Base-by-base conservation (phyloP, 139 green algal genomes). In the Pleodorina starrii region DNA sequence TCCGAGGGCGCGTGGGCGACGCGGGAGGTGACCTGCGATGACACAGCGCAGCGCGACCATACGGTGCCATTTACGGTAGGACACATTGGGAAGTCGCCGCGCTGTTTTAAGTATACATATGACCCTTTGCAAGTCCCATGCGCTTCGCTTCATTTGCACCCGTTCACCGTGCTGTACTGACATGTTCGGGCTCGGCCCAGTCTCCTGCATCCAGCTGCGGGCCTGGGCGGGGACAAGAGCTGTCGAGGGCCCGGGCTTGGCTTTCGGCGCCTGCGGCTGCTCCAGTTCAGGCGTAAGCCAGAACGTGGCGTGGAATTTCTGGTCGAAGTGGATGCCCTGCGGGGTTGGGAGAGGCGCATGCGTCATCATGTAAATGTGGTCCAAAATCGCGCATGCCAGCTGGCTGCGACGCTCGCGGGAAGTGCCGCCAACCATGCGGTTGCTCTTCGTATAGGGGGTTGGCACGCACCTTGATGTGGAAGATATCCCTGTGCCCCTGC, bases 271-370 rank as follows among this genome's bases (percentile, higher is more conserved):
- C 2, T 19, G 21, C 40, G 46, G 40, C 25, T 90, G 43, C 19
- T 76, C 68, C 1, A 77, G 36, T 29, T 93, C 90, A 10, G 92
- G 86, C 1, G 88, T 44, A 19, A 97, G 77, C 85, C 94, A 94
- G 75, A 97, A 97, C 0, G 92, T 95, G 23, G 89, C 71, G n/a
- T 94, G 90, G 60, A 97, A 96, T 54, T 94, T 94, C 89, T 96
- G 94, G 57, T 97, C 95, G 79, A 96, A 96, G 92, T 94, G 95
- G 0, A 88, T 69, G 0, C 92, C 92, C 93, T 97, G 92, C 44
- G 86, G 29, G 14, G 2, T 32, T 23, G 54, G 43, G 3, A 40
- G 36, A 40, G 17, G 25, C 35, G 40, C 32, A 17, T 9, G n/a
- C n/a, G n/a, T n/a, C n/a, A n/a, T n/a, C n/a, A n/a, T n/a, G n/a